These are phyloP conservation scores for Incumbomyces delicatus DNA, from an alignment of 2,329 filamentous ascomycete species.

Conservation along the genomic window DNA sequence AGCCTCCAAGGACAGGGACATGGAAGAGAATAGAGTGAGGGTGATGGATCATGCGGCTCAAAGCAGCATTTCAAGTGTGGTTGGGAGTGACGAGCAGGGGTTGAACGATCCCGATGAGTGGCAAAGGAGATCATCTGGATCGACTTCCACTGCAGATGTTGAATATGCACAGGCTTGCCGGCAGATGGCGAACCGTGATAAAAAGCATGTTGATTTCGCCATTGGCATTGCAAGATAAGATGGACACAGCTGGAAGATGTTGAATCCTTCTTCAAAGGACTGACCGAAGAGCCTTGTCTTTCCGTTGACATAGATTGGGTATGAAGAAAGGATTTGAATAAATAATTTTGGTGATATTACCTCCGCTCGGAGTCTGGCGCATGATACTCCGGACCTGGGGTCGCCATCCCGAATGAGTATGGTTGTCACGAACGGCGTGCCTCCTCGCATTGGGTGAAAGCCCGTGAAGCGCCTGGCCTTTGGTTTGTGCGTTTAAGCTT, in stretches of 20 bases:
- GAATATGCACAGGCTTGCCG: slow-evolving; percentile 20
- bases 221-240: not conserved
- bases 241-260: too few relatives aligned
- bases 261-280: too few relatives aligned
- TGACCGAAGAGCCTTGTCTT: too few relatives aligned
- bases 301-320: too few relatives aligned
- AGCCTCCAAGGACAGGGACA: slow-evolving; percentile 19
- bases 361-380: too few relatives aligned
- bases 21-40: slow-evolving; percentile 16
- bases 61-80: slow-evolving; percentile 6
- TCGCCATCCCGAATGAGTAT: too few relatives aligned
- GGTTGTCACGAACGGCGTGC: too few relatives aligned
- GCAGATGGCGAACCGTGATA: slow-evolving; percentile 15
- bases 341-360: too few relatives aligned
- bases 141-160: slow-evolving; percentile 16
- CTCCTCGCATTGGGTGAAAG: too few relatives aligned
- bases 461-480: not conserved
- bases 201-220: not conserved
- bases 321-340: too few relatives aligned
- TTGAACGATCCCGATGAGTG: slow-evolving; percentile 13
- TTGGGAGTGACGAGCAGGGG: slow-evolving; percentile 14
- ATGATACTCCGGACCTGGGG: too few relatives aligned
- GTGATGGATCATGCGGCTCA: slow-evolving; percentile 14
- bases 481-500: too few relatives aligned
- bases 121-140: slow-evolving; percentile 12